Base-by-base conservation (phyloP, 306 rosid species). In the Begonia peltatifolia region DNA sequence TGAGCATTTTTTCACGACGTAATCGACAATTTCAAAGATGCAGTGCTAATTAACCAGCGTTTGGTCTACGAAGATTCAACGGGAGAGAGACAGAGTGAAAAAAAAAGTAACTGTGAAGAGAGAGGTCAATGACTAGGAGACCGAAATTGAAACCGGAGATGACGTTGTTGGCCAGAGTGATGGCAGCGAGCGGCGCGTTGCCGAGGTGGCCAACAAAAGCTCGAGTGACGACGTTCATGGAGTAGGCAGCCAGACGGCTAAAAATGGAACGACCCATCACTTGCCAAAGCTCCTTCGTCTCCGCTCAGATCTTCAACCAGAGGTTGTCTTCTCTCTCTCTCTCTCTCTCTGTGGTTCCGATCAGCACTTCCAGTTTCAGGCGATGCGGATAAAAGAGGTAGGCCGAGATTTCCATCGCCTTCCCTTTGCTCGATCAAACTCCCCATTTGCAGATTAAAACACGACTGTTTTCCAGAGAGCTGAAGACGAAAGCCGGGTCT, bases 141-240 rank as follows among this genome's bases (percentile, higher is more conserved):
- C 95, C 95, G 15, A 85, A 85, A 59, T 74, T 85, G 76, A 85
- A 85, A 50, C 87, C 90, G 1, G 78, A 80, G 2, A 81, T 69
- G 30, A 81, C 84, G 1, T 75, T 72, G 60, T 81, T 79, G 18
- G 87, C 84, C 5, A 85, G 74, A 42, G 95, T 69, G 12, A 85
- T 79, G 68, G 92, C 56, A 11, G 95, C 95, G 16, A 85, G 81
- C 30, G 76, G 51, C 1, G 76, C 83, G 0, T 85, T 87, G 0
- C 92, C 95, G 0, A 85, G 74, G 73, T 74, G 95, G 14, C 95
- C 95, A 8, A 84, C 82, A 62, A 84, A 84, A 64, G 95, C 80
- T 67, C 74, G 95, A 11, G 87, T 79, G 10, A 85, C 53, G 13
- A 85, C 77, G 67, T 81, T 81, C 95, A 85, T 85, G 70, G 82